A percentile compares a stretch with the other conserved stretches of the same genome.
Conservation (phyloP, 2,329 filamentous ascomycete species). For the Ophiostoma himal-ulmi region DNA sequence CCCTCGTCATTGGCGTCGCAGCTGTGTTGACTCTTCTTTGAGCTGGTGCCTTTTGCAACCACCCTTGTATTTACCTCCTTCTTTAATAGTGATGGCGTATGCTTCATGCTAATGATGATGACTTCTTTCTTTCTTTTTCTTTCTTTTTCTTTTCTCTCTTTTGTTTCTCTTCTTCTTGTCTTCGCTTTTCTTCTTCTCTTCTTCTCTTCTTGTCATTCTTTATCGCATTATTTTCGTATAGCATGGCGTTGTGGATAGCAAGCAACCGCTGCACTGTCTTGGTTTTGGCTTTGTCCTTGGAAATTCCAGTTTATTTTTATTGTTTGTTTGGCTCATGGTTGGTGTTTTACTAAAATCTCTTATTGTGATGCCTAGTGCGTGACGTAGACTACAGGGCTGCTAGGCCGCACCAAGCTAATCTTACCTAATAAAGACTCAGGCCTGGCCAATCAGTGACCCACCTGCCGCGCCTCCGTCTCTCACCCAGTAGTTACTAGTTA, state of each 20-base stretch:
- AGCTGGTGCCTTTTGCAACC: background rate
- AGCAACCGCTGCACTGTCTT: background rate
- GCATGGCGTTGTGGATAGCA: conserved; percentile 6
- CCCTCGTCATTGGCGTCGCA: conserved; percentile 5
- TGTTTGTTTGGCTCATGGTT: background rate
- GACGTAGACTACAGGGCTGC: background rate
- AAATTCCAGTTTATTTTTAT: background rate
- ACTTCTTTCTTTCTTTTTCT: background rate
- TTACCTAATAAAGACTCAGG: background rate
- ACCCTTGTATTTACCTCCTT: background rate
- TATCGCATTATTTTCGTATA: background rate
- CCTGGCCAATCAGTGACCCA: background rate
- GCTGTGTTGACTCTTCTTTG: background rate
- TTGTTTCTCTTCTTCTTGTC: background rate
- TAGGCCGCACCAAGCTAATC: background rate
- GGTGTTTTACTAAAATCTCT: background rate
- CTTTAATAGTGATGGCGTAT: background rate
- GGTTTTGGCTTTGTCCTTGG: background rate
- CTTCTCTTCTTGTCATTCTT: background rate
- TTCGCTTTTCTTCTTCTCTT: background rate
- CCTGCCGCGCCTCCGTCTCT: background rate
- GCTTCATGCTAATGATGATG: background rate
- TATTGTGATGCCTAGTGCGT: conserved; percentile 1
- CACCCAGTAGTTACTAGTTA: background rate
- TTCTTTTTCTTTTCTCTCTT: background rate